These are phyloP conservation scores for Umbelopsis sp. DNA, from an alignment of 192 early-diverging fungal species.

Conservation along the genomic window DNA sequence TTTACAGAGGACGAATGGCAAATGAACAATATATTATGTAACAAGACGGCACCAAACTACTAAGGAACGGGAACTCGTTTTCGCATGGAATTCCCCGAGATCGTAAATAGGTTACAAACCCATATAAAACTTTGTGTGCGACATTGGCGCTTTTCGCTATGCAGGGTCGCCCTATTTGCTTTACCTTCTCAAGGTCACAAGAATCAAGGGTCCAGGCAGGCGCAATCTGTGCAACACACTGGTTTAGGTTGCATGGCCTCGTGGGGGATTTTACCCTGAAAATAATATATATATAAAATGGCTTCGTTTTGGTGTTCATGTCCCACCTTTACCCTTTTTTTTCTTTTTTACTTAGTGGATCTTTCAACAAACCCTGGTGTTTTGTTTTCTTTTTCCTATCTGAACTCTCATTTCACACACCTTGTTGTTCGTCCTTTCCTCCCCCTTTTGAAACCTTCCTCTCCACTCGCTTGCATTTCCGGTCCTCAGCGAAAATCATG, in stretches of 20 bases:
- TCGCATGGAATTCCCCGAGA: slow-evolving; percentile 22
- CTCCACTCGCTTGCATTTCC: not conserved
- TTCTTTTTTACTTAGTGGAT: not conserved
- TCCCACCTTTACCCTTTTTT: slow-evolving; percentile 6
- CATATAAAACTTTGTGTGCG: slow-evolving; percentile 6
- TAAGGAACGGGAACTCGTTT: not conserved
- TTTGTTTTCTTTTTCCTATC: slow-evolving; percentile 13
- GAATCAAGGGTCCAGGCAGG: slow-evolving; percentile 23
- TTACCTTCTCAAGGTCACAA: slow-evolving; percentile 20
- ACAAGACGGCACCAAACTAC: too few species aligned
- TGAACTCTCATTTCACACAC: slow-evolving; percentile 12
- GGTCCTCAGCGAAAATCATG: slow-evolving; percentile 6
- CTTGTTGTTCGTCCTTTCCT: not conserved
- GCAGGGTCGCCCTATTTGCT: slow-evolving; percentile 12
- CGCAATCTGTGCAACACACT: slow-evolving; percentile 6
- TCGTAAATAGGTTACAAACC: not conserved
- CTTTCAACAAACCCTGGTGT: not conserved
- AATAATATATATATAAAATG: slow-evolving; percentile 11
- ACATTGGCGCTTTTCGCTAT: slow-evolving; percentile 19
- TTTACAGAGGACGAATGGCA: too few species aligned
- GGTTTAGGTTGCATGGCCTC: slow-evolving; percentile 13
- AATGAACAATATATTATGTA: too few species aligned
- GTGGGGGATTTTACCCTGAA: slow-evolving; percentile 18
- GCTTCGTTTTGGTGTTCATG: not conserved
- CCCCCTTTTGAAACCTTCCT: not conserved